These are phyloP conservation scores for Inonotus hispidus DNA, from an alignment of 1,284 basidiomycete genomes.

Conservation along the genomic window DNA sequence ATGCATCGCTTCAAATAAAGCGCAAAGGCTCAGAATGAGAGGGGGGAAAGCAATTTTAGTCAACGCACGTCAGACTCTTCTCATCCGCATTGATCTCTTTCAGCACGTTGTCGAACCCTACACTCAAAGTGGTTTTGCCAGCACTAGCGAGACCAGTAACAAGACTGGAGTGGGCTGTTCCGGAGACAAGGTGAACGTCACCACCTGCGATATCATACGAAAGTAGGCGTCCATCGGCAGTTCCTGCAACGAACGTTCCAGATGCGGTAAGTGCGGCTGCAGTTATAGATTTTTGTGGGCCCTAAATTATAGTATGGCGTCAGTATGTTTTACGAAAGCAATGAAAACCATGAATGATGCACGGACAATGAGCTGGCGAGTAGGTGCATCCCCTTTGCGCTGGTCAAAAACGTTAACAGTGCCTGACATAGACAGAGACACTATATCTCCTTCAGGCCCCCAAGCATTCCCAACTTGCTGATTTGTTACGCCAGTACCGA, in stretches of 20 bases:
- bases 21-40: not conserved
- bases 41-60: not conserved
- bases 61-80: constrained; percentile 52
- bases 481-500: constrained; percentile 63
- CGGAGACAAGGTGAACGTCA: constrained; percentile 48
- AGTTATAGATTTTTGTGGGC: constrained; percentile 77
- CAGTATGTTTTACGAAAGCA: not conserved
- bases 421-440: constrained; percentile 84
- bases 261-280: constrained; percentile 45
- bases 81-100: constrained; percentile 52
- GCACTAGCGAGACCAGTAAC: constrained; percentile 61
- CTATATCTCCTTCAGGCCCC: constrained; percentile 66
- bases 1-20: constrained; percentile 39
- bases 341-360: not conserved
- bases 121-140: constrained; percentile 55
- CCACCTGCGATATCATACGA: constrained; percentile 48
- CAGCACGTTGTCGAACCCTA: constrained; percentile 78
- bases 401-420: constrained; percentile 83
- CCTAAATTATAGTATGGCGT: constrained; percentile 37
- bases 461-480: constrained; percentile 92
- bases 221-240: constrained; percentile 78
- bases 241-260: constrained; percentile 74
- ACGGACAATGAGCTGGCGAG: constrained; percentile 57
- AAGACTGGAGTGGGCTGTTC: constrained; percentile 66
- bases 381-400: constrained; percentile 53